Evolutionary conservation across 176 grass and related monocot species (phyloP), one percentile per base, ranked within the genome.

Genomic region (Oryza meridionalis): DNA sequence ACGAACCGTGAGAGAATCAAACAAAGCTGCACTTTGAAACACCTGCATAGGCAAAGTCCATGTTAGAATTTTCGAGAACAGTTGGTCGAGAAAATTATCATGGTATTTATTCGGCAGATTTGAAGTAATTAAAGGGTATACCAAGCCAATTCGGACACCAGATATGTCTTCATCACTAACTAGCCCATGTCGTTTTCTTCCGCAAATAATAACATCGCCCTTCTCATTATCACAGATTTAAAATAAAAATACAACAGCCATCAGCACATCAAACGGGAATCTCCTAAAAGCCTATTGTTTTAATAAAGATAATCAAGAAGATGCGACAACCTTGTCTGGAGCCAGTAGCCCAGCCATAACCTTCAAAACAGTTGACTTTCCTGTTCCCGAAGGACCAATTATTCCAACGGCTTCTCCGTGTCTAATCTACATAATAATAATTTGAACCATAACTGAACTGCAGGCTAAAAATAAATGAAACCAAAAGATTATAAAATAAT

Each of bases 21-120:
- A 98, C 77, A 98, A 88, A 11, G 96, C 96, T 16, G 93, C 93
- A 58, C 96, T 94, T 89, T 98, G 93, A 88, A 98, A 98, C n/a
- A 98, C 93, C 96, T 96, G 85, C 72, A 75, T 45, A 46, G 86
- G 49, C 5, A 83, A 83, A 86, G n/a, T 29, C 44, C 72, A 25
- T 47, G 37, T 77, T 69, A 76, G 47, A 86, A 65, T 67, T 47
- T 53, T 45, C 14, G 49, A 78, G 21, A 67, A 32, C 42, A 81
- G 35, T 31, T 42, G 73, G 13, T 69, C 51, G 42, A 63, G 51
- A 85, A 91, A 45, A 46, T 75, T 70, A 79, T 62, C 29, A 68
- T 72, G 55, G 5, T 37, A 67, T 89, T 73, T 35, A 65, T 87
- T 75, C 69, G 64, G 67, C 42, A 19, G 29, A 82, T 84, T 37